These are phyloP conservation scores for Talaromyces thailandensis DNA, from an alignment of 495 filamentous ascomycete species.

Conservation along the genomic window DNA sequence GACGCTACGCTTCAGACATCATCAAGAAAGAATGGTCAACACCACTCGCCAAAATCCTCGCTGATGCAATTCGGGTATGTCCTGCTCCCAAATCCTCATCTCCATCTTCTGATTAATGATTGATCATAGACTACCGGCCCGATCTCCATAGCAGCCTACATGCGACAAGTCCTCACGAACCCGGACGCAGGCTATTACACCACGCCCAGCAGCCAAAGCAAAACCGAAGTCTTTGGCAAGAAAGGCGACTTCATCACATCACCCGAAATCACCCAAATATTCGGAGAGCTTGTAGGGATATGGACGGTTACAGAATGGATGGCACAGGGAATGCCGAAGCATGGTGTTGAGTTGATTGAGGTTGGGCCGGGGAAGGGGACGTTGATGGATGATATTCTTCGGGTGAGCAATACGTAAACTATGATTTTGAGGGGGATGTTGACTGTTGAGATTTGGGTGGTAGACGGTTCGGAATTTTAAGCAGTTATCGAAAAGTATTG, in stretches of 20 bases:
- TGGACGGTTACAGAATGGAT: slow-evolving; percentile 98
- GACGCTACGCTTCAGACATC: slow-evolving; percentile 29
- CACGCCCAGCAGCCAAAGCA: slow-evolving; percentile 44
- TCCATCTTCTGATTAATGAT: slow-evolving; percentile 7
- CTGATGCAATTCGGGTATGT: slow-evolving; percentile 70
- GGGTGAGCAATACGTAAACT: slow-evolving; percentile 46
- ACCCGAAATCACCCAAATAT: slow-evolving; percentile 94
- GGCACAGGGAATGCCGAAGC: slow-evolving; percentile 62
- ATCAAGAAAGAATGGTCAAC: slow-evolving; percentile 68
- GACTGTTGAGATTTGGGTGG: neutral
- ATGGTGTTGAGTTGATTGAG: slow-evolving; percentile 79
- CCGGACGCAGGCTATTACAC: slow-evolving; percentile 94
- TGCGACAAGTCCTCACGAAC: slow-evolving; percentile 95
- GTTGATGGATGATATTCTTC: slow-evolving; percentile 91
- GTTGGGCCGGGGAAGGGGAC: slow-evolving; percentile 92
- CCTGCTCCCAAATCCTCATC: neutral
- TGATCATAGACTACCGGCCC: slow-evolving; percentile 64
- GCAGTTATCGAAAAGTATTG: slow-evolving; percentile 63
- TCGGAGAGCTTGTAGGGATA: slow-evolving; percentile 87
- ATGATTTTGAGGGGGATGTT: neutral
- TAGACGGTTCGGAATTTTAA: slow-evolving; percentile 83
- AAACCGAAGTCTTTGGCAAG: slow-evolving; percentile 74
- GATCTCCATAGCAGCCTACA: slow-evolving; percentile 84
- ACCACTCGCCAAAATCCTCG: slow-evolving; percentile 75
- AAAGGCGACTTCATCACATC: slow-evolving; percentile 95